Evolutionary conservation across 495 filamentous ascomycete genomes (phyloP).

Genomic region (Hyaloscypha finlandica): DNA sequence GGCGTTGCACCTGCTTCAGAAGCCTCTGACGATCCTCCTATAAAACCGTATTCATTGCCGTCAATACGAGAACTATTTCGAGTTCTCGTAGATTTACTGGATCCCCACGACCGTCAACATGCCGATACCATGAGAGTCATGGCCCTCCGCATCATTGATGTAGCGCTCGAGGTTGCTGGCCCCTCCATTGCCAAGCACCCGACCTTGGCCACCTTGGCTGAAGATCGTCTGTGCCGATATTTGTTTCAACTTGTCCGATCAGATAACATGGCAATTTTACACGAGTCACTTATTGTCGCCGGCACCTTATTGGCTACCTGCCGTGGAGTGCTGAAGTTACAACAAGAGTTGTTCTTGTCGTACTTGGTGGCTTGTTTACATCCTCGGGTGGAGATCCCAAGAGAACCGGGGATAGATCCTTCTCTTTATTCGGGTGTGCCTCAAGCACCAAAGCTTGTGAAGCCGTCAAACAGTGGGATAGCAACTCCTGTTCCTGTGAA

Average conservation of each 20-base stretch:
- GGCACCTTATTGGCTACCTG: slow-evolving; percentile 90
- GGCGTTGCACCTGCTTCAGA: slow-evolving; percentile 35
- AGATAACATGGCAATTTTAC: slow-evolving; percentile 90
- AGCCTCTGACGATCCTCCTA: slow-evolving; percentile 51
- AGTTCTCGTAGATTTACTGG: slow-evolving; percentile 90
- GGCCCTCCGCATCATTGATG: slow-evolving; percentile 95
- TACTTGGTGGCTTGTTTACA: slow-evolving; percentile 95
- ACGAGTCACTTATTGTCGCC: slow-evolving; percentile 88
- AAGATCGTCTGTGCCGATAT: slow-evolving; percentile 91
- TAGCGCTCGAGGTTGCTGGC: slow-evolving; percentile 93
- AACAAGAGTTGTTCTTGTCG: slow-evolving; percentile 94
- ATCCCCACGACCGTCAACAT: slow-evolving; percentile 89
- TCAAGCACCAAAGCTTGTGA: slow-evolving; percentile 82
- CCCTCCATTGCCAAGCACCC: slow-evolving; percentile 95
- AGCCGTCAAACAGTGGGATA: slow-evolving; percentile 75
- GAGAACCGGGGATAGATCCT: slow-evolving; percentile 87
- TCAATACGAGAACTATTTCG: slow-evolving; percentile 93
- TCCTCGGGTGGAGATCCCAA: slow-evolving; percentile 87
- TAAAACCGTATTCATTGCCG: slow-evolving; percentile 88
- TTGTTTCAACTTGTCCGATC: slow-evolving; percentile 96
- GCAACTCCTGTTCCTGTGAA: slow-evolving; percentile 92
- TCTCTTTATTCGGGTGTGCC: slow-evolving; percentile 92
- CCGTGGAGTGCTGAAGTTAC: slow-evolving; percentile 88
- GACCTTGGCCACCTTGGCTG: slow-evolving; percentile 81
- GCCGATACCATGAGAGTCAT: slow-evolving; percentile 96